These are phyloP conservation scores for Xylariaceae sp. DNA, from an alignment of 2,329 filamentous ascomycete genomes.

Conservation along the genomic window DNA sequence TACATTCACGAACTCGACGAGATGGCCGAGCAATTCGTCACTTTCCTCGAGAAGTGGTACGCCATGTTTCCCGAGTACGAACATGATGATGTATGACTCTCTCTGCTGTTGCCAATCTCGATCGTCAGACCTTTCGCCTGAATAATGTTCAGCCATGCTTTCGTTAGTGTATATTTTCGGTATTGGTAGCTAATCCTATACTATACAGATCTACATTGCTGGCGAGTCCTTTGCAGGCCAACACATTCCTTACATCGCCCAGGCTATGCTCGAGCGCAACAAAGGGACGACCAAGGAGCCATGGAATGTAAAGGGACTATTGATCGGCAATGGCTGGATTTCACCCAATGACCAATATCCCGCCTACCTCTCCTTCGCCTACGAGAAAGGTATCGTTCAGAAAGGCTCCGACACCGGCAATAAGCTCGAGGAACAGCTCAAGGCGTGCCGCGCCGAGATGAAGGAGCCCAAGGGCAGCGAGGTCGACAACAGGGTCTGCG, in stretches of 20 bases:
- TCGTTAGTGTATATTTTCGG: not conserved
- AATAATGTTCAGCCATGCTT: not conserved
- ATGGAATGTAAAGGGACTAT: conserved; percentile 79
- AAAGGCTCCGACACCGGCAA: conserved; percentile 61
- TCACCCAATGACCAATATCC: conserved; percentile 86
- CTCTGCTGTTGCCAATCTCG: not conserved
- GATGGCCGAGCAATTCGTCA: conserved; percentile 85
- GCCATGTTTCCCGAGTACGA: conserved; percentile 86
- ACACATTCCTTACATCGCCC: conserved; percentile 95
- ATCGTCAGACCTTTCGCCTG: not conserved
- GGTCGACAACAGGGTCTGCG: conserved; percentile 70
- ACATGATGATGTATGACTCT: conserved; percentile 72
- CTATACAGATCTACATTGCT: conserved; percentile 75
- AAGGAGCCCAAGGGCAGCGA: conserved; percentile 48
- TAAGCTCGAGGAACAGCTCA: conserved; percentile 64
- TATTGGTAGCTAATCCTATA: conserved; percentile 3
- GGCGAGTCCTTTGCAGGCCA: conserved; percentile 97
- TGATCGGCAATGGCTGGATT: conserved; percentile 99
- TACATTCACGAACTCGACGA: conserved; percentile 80
- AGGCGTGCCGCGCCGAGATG: conserved; percentile 63
- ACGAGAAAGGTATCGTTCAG: conserved; percentile 69
- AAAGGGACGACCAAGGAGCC: conserved; percentile 48
- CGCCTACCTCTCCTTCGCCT: conserved; percentile 77
- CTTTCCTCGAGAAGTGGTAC: conserved; percentile 91
- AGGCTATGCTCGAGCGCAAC: conserved; percentile 84